Conservation (phyloP, 2,329 filamentous ascomycete species). For the Whalleya microplaca region DNA sequence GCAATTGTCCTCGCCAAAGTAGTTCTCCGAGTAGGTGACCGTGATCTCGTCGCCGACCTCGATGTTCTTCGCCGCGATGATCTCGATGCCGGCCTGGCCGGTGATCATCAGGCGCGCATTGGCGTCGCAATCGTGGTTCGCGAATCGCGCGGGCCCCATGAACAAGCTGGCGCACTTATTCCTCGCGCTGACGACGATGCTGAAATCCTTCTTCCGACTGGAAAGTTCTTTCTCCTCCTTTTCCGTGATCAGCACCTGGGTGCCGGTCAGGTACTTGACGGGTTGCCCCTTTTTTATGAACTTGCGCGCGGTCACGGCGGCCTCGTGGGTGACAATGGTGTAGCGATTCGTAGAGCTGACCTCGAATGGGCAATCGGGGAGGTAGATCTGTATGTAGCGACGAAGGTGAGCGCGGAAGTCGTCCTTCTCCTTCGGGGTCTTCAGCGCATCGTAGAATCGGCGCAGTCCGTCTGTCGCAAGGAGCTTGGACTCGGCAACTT, state of each 20-base stretch:
- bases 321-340: slow-evolving; percentile 88
- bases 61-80: slow-evolving; percentile 82
- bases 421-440: slow-evolving; percentile 77
- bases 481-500: slow-evolving; percentile 71
- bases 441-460: slow-evolving; percentile 70
- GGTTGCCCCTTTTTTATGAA: slow-evolving; percentile 80
- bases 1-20: slow-evolving; percentile 93
- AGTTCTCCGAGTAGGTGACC: slow-evolving; percentile 92
- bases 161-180: slow-evolving; percentile 92
- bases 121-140: slow-evolving; percentile 94
- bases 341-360: slow-evolving; percentile 92
- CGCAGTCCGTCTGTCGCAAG: slow-evolving; percentile 73
- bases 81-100: slow-evolving; percentile 85
- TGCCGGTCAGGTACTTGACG: slow-evolving; percentile 88
- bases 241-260: slow-evolving; percentile 88
- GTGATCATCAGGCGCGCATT: slow-evolving; percentile 87
- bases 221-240: slow-evolving; percentile 87
- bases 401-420: slow-evolving; percentile 85
- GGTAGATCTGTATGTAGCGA: slow-evolving; percentile 90
- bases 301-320: slow-evolving; percentile 79
- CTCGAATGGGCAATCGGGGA: slow-evolving; percentile 93
- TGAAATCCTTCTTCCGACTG: slow-evolving; percentile 87
- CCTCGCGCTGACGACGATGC: slow-evolving; percentile 90
- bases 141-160: slow-evolving; percentile 91
- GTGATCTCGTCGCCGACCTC: slow-evolving; percentile 92